Evolutionary conservation across 2,329 filamentous ascomycete genomes (phyloP).

Genomic region (Venturia oleaginea): DNA sequence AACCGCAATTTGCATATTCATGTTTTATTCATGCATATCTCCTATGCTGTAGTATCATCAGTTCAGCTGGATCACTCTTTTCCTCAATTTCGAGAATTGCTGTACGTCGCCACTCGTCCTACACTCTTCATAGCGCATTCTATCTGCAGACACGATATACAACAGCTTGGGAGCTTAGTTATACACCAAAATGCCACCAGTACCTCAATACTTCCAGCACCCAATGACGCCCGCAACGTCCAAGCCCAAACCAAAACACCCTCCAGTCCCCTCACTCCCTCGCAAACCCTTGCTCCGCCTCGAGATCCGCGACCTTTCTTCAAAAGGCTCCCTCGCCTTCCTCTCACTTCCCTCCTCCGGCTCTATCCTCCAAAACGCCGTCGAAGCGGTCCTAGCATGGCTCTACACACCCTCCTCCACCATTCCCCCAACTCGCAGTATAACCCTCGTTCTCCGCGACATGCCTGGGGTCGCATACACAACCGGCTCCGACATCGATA

Average conservation of each 20-base stretch:
- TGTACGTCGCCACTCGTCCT: not conserved
- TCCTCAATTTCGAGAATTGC: too few species aligned
- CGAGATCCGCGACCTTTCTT: constrained; percentile 40
- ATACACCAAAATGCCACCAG: not conserved
- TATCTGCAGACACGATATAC: not conserved
- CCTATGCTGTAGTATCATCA: too few species aligned
- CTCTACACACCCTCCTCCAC: constrained; percentile 49
- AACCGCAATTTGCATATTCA: not conserved
- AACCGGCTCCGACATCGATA: constrained; percentile 65
- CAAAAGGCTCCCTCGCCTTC: constrained; percentile 56
- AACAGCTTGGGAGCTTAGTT: not conserved
- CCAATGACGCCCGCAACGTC: constrained; percentile 4
- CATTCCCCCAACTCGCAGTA: constrained; percentile 63
- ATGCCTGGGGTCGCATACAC: constrained; percentile 89
- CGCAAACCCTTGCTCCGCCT: constrained; percentile 38
- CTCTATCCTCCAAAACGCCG: constrained; percentile 51
- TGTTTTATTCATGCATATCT: not conserved
- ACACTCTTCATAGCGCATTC: not conserved
- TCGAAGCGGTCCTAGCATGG: constrained; percentile 58
- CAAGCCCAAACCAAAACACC: not conserved
- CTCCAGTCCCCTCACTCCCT: constrained; percentile 18
- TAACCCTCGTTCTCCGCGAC: constrained; percentile 71
- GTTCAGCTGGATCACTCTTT: too few species aligned
- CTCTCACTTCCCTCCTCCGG: constrained; percentile 56
- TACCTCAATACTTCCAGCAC: constrained; percentile 1